These are phyloP conservation scores for Seminavis robusta DNA, from an alignment of 108 stramenopile species.

Conservation along the genomic window DNA sequence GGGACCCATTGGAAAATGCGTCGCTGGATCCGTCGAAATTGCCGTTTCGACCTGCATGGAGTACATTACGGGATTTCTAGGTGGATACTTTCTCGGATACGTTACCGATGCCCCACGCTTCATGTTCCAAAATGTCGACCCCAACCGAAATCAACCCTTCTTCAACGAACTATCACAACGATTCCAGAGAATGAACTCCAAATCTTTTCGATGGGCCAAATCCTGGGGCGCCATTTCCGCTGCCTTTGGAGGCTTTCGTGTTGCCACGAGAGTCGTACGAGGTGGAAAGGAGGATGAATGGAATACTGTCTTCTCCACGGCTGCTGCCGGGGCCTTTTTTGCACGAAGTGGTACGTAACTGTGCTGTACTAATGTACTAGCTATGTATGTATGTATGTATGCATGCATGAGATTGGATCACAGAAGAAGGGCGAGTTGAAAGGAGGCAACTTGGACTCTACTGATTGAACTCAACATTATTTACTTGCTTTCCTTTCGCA, in stretches of 20 bases:
- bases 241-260: conserved; percentile 62
- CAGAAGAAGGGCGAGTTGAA: not conserved
- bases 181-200: conserved; percentile 44
- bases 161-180: conserved; percentile 26
- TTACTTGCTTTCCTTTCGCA: conserved; percentile 1
- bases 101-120: conserved; percentile 46
- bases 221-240: conserved; percentile 61
- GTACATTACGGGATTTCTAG: conserved; percentile 50
- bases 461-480: not conserved
- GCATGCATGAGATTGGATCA: not conserved
- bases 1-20: conserved; percentile 45
- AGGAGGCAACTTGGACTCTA: not conserved
- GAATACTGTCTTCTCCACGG: conserved; percentile 62
- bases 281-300: conserved; percentile 63
- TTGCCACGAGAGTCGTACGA: conserved; percentile 38
- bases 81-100: conserved; percentile 54
- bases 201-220: conserved; percentile 40
- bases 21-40: conserved; percentile 61
- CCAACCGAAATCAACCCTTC: conserved; percentile 7
- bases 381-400: not conserved
- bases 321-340: conserved; percentile 70
- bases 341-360: conserved; percentile 56
- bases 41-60: conserved; percentile 45
- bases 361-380: not conserved
- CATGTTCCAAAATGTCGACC: conserved; percentile 10